Base-by-base conservation (phyloP, 2,329 filamentous ascomycete species). In the Colletotrichum sp. region DNA sequence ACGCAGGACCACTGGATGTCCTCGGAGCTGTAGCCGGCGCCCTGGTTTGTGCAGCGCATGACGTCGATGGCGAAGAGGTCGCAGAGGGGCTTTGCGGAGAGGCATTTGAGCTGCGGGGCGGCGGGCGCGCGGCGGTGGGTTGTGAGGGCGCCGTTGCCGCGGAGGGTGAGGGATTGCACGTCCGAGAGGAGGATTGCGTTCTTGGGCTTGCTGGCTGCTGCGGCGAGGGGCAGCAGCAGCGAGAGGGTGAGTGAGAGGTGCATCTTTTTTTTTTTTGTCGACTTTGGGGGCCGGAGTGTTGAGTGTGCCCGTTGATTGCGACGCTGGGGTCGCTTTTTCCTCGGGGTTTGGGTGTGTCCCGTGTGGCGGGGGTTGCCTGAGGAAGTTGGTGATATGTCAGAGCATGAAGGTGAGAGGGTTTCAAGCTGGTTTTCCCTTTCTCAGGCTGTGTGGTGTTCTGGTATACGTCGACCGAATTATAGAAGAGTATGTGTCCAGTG, bases 1-100 rank as follows among this genome's bases (percentile, higher is more conserved):
- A 92, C 92, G 86, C 96, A 99, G 32, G 95, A 95, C 96, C 96
- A 99, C 86, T 98, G 93, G 49, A 98, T 90, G 82, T 98, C 94
- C 85, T 97, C 93, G 59, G 87, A 83, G 78, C 92, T 92, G 87
- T 98, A 98, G 76, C 94, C 94, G 34, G 91, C 88, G 76, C 96
- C 97, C 76, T 94, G 90, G 86, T 99, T 99, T 77, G 90, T 93
- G 90, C 96, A 99, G 81, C 95, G 95, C 93, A 99, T 95, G 15
- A 94, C 88, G 79, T 98, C 94, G 77, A 98, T 87, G 30, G 91
- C 86, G 87, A 96, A 94, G 72, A 96, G 90, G 52, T 90, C 84
- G 87, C 93, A 95, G 74, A 94, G 84, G 69, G 88, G 88, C 10
- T 87, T 89, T 69, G 92, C 89, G 32, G 94, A 95, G 71, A 94